Base-by-base conservation (phyloP, 1,284 basidiomycete species). In the Exobasidium cylindrosporum region DNA sequence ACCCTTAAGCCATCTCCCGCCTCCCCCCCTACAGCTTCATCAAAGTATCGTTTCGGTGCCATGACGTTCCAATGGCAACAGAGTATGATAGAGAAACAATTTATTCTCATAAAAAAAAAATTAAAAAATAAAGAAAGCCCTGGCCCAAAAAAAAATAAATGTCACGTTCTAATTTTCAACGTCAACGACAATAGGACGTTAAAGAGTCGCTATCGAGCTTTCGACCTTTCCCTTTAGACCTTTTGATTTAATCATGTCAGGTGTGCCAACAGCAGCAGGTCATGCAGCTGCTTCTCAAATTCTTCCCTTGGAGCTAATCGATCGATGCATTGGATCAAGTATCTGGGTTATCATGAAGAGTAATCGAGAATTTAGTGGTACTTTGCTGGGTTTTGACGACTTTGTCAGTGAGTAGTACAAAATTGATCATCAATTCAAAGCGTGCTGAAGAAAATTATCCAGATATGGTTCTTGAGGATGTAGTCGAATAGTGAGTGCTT, bases 381-480 rank as follows among this genome's bases (percentile, higher is more conserved):
- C 88, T 2, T 83, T 98, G 54, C 85, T 95, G 47, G 95, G 96
- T 1, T 98, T 98, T 77, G 96, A 98, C 81, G 95, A 98, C 82
- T 98, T 95, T 81, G 95, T 98, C 81, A 98, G 95, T 97, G 81
- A 87, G 95, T 97, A 63, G 58, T 40, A 35, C 24, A 11, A 32
- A n/a, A 5, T 31, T 49, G 58, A 5, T 14, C 31, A n/a, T 60
- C 1, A 43, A 24, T 17, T 3, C 13, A 4, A 2, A 47, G 17
- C 21, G 5, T 26, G 32, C 55, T 28, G 14, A 57, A 17, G 45
- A 23, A 13, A 28, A 7, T 17, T 46, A 57, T 57, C 24, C 45
- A 97, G 95, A 98, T 81, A 97, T 98, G 92, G 95, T 98, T 1
- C 82, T 98, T 53, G 92, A 97, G 78, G 92, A 98, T 72, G 96